These are phyloP conservation scores for Halophytophthora batemanensis DNA, from an alignment of 352 stramenopile genomes.

Conservation along the genomic window DNA sequence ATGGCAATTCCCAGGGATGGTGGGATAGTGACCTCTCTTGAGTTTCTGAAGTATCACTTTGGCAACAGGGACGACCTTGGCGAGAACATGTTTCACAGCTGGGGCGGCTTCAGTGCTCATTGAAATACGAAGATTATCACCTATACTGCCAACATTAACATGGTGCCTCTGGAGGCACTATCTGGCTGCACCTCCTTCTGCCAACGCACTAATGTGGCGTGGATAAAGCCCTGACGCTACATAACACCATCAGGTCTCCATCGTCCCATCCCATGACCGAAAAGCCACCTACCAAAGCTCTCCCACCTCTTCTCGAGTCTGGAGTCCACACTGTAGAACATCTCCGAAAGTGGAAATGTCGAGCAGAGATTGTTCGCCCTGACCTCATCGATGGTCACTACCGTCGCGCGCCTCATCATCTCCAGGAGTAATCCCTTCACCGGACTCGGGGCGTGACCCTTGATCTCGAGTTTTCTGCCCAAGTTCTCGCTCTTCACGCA, in stretches of 20 bases:
- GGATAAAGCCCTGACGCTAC: background rate
- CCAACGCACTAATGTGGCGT: constrained; percentile 5
- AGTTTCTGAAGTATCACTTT: constrained; percentile 20
- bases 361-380: constrained; percentile 25
- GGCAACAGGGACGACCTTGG: background rate
- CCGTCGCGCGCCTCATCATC: constrained; percentile 15
- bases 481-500: constrained; percentile 9
- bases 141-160: constrained; percentile 1
- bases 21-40: constrained; percentile 12
- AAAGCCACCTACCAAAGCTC: too few species aligned
- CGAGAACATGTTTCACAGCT: constrained; percentile 11
- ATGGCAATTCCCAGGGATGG: constrained; percentile 17
- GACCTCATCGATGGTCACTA: constrained; percentile 25
- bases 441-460: constrained; percentile 15
- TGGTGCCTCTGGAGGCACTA: background rate
- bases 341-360: too few species aligned
- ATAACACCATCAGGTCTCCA: background rate
- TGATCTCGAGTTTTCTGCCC: constrained; percentile 13
- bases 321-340: too few species aligned
- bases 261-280: background rate
- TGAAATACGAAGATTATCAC: constrained; percentile 2
- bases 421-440: constrained; percentile 18
- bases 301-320: too few species aligned
- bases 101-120: constrained; percentile 17
- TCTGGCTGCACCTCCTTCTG: constrained; percentile 5